A percentile compares a stretch with the other conserved stretches of the same genome.
These are phyloP conservation scores for Xylariaceae sp. DNA, from an alignment of 2,329 filamentous ascomycete genomes.

Conservation along the genomic window DNA sequence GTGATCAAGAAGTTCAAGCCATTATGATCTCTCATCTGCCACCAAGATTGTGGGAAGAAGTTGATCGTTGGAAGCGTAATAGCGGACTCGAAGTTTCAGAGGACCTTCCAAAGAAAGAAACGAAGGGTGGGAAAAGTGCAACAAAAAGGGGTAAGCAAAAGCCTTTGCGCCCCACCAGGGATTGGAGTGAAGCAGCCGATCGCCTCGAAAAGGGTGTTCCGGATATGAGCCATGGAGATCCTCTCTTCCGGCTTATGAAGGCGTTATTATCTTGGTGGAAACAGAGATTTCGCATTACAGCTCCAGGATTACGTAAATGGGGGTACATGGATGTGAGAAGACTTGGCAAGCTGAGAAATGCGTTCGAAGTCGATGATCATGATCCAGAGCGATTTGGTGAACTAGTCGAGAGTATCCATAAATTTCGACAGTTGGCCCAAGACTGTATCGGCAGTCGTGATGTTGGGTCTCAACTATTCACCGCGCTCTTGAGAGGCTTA, in stretches of 20 bases:
- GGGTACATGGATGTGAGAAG: conserved; percentile 84
- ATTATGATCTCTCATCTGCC: conserved; percentile 77
- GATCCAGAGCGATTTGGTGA: conserved; percentile 77
- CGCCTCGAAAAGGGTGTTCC: conserved; percentile 71
- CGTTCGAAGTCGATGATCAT: conserved; percentile 67
- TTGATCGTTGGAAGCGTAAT: conserved; percentile 74
- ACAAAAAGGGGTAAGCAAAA: conserved; percentile 39
- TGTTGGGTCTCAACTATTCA: conserved; percentile 87
- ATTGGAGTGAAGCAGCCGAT: conserved; percentile 76
- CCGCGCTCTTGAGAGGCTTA: conserved; percentile 78
- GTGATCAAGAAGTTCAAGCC: conserved; percentile 76
- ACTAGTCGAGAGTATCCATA: conserved; percentile 67
- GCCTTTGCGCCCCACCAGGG: conserved; percentile 52
- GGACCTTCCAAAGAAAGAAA: conserved; percentile 36
- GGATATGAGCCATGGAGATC: conserved; percentile 84
- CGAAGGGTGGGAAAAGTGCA: conserved; percentile 48
- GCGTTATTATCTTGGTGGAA: conserved; percentile 86
- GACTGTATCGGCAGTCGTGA: conserved; percentile 82
- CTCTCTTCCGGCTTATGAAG: conserved; percentile 76
- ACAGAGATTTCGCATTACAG: conserved; percentile 76
- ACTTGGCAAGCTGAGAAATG: conserved; percentile 75
- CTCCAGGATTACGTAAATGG: conserved; percentile 83
- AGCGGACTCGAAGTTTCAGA: conserved; percentile 63
- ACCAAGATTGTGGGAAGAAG: conserved; percentile 69
- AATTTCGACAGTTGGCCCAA: conserved; percentile 72